Evolutionary conservation across 768 basidiomycete species (phyloP), one percentile per base, ranked within the genome.

Genomic region (Astraeus odoratus): DNA sequence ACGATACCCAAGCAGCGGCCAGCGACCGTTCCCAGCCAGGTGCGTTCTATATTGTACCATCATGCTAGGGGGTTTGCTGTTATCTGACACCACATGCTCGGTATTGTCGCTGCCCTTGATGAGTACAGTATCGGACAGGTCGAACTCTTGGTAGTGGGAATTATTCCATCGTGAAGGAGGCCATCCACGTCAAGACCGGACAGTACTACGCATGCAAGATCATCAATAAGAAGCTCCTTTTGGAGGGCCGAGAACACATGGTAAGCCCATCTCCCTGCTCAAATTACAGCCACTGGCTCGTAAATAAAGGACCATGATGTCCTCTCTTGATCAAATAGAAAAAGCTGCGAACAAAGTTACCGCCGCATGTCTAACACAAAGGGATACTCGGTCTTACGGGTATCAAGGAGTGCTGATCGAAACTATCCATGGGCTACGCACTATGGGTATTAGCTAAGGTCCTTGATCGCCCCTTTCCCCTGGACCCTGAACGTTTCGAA

Each of bases 191-290:
- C 70, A 83, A 86, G 70, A 91, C 92, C 1, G 81, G 81, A 19
- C 78, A 96, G 65, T 95, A 94, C 69, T 98, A 86, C 73, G 96
- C 95, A 18, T 97, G 94, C 78, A 99, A 99, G 67, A 95, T 98
- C 58, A 93, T 97, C 70, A 97, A 95, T 80, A 98, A 98, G 77
- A 92, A 94, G 59, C 80, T n/a, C n/a, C n/a, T 96, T 47, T 96
- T 96, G 93, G 88, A 95, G 62, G 95, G 95, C 4, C 75, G 95
- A 51, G 95, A 98, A 68, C 83, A 94, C 63, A 98, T 99, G 95
- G 95, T 93, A 18, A 54, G 80, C 60, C 29, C 27, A 27, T 24
- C 36, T 18, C 47, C 19, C 43, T 6, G n/a, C n/a, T n/a, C n/a
- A 20, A 19, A 41, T 4, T 19, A 40, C 10, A 20, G 30, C 24